Base-by-base conservation (phyloP, 2,329 filamentous ascomycete genomes). In the Teratosphaeria destructans region DNA sequence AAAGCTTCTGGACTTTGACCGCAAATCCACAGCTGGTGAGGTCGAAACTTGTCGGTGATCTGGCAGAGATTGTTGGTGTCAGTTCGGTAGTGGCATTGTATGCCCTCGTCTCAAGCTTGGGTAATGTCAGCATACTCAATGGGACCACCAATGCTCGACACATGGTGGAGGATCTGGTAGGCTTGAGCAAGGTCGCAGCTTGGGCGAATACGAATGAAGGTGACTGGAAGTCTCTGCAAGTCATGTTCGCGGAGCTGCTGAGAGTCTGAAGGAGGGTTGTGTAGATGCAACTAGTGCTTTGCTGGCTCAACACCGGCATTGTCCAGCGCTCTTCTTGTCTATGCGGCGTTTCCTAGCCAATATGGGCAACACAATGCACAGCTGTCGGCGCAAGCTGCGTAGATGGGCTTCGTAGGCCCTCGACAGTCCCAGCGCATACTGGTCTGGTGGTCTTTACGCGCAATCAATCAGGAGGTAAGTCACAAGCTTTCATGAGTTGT, bases 1-100 rank as follows among this genome's bases (percentile, higher is more conserved):
- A 85, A 66, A 78, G 77, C 52, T 85, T 85, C 69, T 85, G 83
- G 82, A 85, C 82, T 1, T 66, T 85, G 70, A 83, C 81, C 0
- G 83, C 78, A 0, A 85, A 85, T 65, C 81, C 81, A 3, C 66
- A 72, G 14, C 70, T 86, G 32, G 62, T 83, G 27, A 72, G 67
- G 54, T 78, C 75, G 3, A 65, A 70, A 12, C 71, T 80, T 0
- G 83, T 88, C 0, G 68, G 68, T 10, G 64, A 67, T 7, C 72
- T 91, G 1, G 82, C 82, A 19, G 57, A 71, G 12, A 67, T 69
- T 8, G 70, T 72, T 0, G 67, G 69, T 0, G 75, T 83, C 19
- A 75, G 70, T n/a, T 68, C 67, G 0, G 73, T 77, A 10, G 74
- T 80, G 12, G 81, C 81, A 5, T 64, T 85, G 59, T 85, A 85